A percentile compares a stretch with the other conserved stretches of the same genome.
These are phyloP conservation scores for Starmera caribaea DNA, from an alignment of 805 yeast species.

Conservation along the genomic window DNA sequence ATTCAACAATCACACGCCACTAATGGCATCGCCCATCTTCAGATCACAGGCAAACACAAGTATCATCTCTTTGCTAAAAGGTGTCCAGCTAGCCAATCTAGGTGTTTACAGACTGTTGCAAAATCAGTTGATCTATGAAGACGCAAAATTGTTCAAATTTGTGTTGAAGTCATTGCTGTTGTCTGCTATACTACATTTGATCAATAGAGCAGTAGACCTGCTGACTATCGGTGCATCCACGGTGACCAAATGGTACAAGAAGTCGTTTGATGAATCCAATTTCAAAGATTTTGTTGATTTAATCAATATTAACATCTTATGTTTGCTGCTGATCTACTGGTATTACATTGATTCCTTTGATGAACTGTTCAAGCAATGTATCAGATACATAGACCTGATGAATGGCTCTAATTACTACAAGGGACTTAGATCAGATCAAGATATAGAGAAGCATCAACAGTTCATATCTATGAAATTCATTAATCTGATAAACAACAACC, in stretches of 20 bases:
- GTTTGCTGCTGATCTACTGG: not conserved
- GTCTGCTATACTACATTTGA: conserved; percentile 1
- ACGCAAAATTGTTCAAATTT: conserved; percentile 6
- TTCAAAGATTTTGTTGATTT: not conserved
- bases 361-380: too few relatives aligned
- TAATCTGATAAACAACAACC: too few relatives aligned
- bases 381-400: too few relatives aligned
- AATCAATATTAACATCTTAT: not conserved
- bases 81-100: conserved; percentile 9
- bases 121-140: conserved; percentile 8
- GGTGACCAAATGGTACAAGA: not conserved
- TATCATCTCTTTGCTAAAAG: conserved; percentile 8
- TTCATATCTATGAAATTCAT: too few relatives aligned
- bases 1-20: not conserved
- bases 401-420: too few relatives aligned
- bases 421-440: too few relatives aligned
- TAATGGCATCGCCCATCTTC: conserved; percentile 1
- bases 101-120: conserved; percentile 11
- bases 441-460: too few relatives aligned
- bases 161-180: conserved; percentile 3
- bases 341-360: not conserved
- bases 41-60: conserved; percentile 1
- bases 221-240: not conserved
- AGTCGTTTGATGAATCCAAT: not conserved
- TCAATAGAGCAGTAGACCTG: not conserved